A percentile compares a stretch with the other conserved stretches of the same genome.
Evolutionary conservation across 306 rosid genomes (phyloP).

Genomic region (Coriaria nepalensis): DNA sequence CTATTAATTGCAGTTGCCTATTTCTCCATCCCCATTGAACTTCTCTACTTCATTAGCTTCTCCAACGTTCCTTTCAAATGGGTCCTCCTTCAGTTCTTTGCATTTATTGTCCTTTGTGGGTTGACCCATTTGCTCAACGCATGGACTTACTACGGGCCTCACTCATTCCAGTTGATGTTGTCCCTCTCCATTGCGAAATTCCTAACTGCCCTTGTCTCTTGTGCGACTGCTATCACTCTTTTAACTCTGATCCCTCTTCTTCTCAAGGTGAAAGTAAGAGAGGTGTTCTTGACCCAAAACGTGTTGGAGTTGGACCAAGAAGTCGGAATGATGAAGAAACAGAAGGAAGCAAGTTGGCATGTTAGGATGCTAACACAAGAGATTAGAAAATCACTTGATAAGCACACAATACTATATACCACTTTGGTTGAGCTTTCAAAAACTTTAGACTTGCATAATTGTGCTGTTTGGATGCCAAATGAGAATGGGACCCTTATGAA

Average conservation of each 20-base stretch:
- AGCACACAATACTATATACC: conserved; percentile 57
- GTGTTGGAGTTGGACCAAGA: conserved; percentile 64
- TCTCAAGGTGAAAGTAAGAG: conserved; percentile 63
- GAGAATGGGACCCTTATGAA: conserved; percentile 39
- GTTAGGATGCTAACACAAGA: conserved; percentile 74
- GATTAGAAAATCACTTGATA: conserved; percentile 64
- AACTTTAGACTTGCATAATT: conserved; percentile 50
- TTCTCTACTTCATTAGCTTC: conserved; percentile 29
- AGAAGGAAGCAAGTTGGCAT: conserved; percentile 70
- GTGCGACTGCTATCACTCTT: conserved; percentile 71
- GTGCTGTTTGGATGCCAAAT: conserved; percentile 83
- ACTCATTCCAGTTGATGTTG: conserved; percentile 46
- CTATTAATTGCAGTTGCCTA: conserved; percentile 30
- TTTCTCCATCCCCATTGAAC: conserved; percentile 32
- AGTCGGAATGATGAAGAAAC: conserved; percentile 72
- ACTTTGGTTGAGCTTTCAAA: conserved; percentile 80
- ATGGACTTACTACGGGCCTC: conserved; percentile 42
- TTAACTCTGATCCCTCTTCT: conserved; percentile 62
- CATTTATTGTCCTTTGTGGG: conserved; percentile 34
- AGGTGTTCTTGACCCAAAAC: conserved; percentile 56
- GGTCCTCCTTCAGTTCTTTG: conserved; percentile 27
- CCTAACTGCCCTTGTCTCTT: conserved; percentile 71
- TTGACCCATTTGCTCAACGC: conserved; percentile 31
- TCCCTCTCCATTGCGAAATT: conserved; percentile 58
- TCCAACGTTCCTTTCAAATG: conserved; percentile 32